Base-by-base conservation (phyloP, 306 rosid species). In the Morella rubra region DNA sequence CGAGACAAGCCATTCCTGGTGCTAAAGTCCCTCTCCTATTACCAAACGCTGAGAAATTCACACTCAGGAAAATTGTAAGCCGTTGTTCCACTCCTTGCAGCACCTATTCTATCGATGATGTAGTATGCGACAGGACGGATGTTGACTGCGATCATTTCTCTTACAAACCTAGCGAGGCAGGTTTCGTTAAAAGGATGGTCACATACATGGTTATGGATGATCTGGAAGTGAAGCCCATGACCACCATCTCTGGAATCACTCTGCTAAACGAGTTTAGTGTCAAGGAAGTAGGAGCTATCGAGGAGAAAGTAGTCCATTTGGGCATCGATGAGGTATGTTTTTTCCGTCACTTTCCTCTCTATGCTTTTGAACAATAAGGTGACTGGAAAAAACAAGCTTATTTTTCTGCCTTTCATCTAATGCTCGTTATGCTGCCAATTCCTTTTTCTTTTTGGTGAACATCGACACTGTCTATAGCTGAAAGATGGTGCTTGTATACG, bases 141-240 rank as follows among this genome's bases (percentile, higher is more conserved):
- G 0, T 1, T 27, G 0, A 1, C 32, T 27, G 32, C 32, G 32
- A 1, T 15, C 16, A 7, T n/a, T n/a, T n/a, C n/a, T n/a, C n/a
- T n/a, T n/a, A n/a, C n/a, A n/a, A 24, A 0, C 27, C 27, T 24
- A 1, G n/a, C n/a, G n/a, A 24, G n/a, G n/a, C n/a, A n/a, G 80
- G 82, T 6, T 85, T 15, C 58, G 81, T 82, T 58, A 77, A 51
- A 59, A 86, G 72, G 2, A 8, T 69, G 11, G 84, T 74, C 0
- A 86, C 83, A 0, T 86, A 83, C 71, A 80, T 83, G 85, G 74
- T 86, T 3, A 80, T 71, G 83, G 87, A 86, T 73, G 71, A 86
- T 46, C 59, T 86, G 5, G 79, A 19, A 10, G 86, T 84, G 27
- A 72, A 62, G 42, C 86, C 90, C 0, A 70, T 79, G 75, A 80